phyloP scores from a whole-genome alignment of 2,329 filamentous ascomycete genomes.

The Colletotrichum trifolii region DNA sequence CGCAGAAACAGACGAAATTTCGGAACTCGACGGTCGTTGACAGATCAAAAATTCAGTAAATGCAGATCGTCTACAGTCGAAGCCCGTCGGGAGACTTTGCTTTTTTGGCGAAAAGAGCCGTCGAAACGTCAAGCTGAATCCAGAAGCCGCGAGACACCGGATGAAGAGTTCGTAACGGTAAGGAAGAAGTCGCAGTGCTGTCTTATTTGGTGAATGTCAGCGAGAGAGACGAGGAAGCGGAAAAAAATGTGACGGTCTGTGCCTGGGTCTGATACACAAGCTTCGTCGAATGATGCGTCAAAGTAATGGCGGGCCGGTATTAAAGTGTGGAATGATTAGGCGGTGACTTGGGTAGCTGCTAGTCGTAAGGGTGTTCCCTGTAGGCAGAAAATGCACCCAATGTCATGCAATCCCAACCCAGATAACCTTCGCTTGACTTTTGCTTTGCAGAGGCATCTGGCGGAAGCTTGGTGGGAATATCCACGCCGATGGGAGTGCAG shows the following conservation, averaged over 20 bases:
- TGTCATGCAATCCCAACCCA: constrained; percentile 13
- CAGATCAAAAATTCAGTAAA: constrained; percentile 6
- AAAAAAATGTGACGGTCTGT: constrained; percentile 36
- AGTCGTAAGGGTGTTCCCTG: constrained; percentile 20
- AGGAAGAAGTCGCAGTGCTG: constrained; percentile 17
- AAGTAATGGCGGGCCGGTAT: constrained; percentile 28
- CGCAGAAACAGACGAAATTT: not conserved
- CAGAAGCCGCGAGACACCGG: constrained; percentile 23
- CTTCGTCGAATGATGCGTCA: constrained; percentile 36
- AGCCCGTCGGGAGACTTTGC: too few species aligned
- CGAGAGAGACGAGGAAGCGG: constrained; percentile 9
- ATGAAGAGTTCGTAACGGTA: constrained; percentile 27
- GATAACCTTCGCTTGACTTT: not conserved
- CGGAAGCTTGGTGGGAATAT: not conserved
- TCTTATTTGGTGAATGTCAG: constrained; percentile 24
- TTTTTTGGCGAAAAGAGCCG: constrained; percentile 1
- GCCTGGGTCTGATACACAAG: constrained; percentile 37
- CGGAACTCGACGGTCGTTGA: not conserved
- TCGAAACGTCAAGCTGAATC: constrained; percentile 14
- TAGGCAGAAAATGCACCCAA: constrained; percentile 16
- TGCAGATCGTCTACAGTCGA: not conserved
- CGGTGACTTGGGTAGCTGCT: not conserved
- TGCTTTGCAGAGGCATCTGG: not conserved
- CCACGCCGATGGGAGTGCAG: too few species aligned
- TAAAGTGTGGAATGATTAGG: constrained; percentile 5